Base-by-base conservation (phyloP, 192 early-diverging fungal species). In the Rhizophlyctis rosea region DNA sequence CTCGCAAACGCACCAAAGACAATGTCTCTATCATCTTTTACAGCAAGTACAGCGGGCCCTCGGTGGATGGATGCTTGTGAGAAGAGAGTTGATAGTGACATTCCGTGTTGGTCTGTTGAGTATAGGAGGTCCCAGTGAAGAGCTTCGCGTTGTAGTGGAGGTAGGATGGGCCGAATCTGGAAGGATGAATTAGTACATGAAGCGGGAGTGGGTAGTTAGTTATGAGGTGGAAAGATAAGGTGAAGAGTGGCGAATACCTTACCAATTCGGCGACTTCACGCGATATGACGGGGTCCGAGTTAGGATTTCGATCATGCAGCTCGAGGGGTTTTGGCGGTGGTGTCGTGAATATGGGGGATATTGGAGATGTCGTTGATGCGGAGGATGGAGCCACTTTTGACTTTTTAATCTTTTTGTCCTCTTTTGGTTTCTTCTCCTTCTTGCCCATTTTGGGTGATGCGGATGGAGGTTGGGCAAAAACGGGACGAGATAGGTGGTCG, bases 51-150 rank as follows among this genome's bases (percentile, higher is more conserved):
- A 24, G 61, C 66, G 14, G 59, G 66, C 31, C 70, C 69, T 25
- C 54, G 28, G 23, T 57, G 34, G 4, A 5, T 18, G 33, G 54
- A 35, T 34, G 25, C 18, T 65, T 54, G 55, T 54, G 54, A 30
- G 66, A 88, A 91, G 64, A 98, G 77, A 1, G 94, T 95, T 51
- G 86, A 76, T 51, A 98, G 75, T 64, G 86, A 90, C 54, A 92
- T 91, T 2, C 96, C 96, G 68, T 98, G 93, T 67, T 95, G 90
- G 57, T 97, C 94, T 49, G 95, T 78, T 49, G 88, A 91, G 71
- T 98, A 98, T 2, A 94, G 67, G 29, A 98, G 78, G 13, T 72
- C 84, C 91, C 91, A 94, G 51, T 71, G 81, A 35, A 85, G 72
- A 3, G 90, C 75, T 62, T 95, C 79, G 33, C 89, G 81, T 28